Base-by-base conservation (phyloP, 2,329 filamentous ascomycete genomes). In the Ceratocystis smalleyi region DNA sequence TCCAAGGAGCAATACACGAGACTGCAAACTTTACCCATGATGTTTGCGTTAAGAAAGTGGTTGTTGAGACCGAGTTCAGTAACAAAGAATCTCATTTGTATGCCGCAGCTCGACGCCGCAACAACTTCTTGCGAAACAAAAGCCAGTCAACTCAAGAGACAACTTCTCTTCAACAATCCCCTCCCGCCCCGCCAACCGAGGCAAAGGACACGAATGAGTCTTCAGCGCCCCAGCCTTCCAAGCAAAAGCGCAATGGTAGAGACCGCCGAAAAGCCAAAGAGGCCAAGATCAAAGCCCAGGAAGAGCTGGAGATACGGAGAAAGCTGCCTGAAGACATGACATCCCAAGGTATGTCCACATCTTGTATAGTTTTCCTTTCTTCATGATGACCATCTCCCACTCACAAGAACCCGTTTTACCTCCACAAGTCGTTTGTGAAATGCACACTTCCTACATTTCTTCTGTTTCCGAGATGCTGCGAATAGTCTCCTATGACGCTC, bases 381-480 rank as follows among this genome's bases (percentile, higher is more conserved):
- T 40, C 35, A 5, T 22, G n/a, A 45, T 5, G n/a, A 7, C 8
- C 43, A 27, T 8, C 22, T 4, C 8, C 6, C 19, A 47, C 40
- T 35, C 32, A 60, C 30, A 35, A 15, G 7, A 35, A 15, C 47
- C 35, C 3, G 1, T 5, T 54, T 6, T 43, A 17, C 30, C 4
- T 19, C 8, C 7, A 10, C 12, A 70, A 0, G 67, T 82, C 8
- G 69, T 73, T n/a, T 67, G 66, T 43, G 62, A 66, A 43, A 61
- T 40, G 15, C 30, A 61, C 17, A 64, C 64, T 7, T 17, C 35
- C 1, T 49, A 63, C 2, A 24, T 64, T 17, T 47, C 63, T 2
- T 43, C 67, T 2, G 60, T 68, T 19, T 22, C 54, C 0, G 72
- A 75, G 0, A 73, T 83, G 7, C 69, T 55, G 32, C 15, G 49